phyloP scores from a whole-genome alignment of 371 early-diverging fungal species.

The Massospora cicadina region DNA sequence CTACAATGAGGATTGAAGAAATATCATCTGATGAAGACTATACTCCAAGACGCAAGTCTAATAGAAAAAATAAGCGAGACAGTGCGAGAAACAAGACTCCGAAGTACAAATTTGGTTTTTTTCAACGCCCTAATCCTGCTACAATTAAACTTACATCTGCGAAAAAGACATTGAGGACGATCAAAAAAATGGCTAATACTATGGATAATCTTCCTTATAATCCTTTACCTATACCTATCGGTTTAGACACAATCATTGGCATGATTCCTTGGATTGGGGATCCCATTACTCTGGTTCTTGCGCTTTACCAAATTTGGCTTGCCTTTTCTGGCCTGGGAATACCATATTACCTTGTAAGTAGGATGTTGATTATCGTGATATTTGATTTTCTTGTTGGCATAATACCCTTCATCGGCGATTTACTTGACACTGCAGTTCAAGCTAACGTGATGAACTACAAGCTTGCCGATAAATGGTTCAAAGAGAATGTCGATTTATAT shows the following conservation, averaged over 20 bases:
- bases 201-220: constrained; percentile 7
- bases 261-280: background rate
- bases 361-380: background rate
- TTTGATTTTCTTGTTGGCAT: constrained; percentile 2
- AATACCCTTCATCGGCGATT: background rate
- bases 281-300: background rate
- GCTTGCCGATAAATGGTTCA: background rate
- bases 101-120: background rate
- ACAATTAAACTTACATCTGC: background rate
- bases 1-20: background rate
- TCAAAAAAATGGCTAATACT: background rate
- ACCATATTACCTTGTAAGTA: background rate
- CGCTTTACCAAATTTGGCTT: background rate
- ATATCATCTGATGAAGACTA: background rate
- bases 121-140: background rate
- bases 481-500: background rate
- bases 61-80: background rate
- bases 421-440: background rate
- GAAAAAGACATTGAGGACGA: background rate
- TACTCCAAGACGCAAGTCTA: background rate
- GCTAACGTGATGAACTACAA: background rate
- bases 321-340: background rate
- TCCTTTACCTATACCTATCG: constrained; percentile 10
- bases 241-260: constrained; percentile 4
- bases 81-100: background rate